A percentile compares a stretch with the other conserved stretches of the same genome.
These are phyloP conservation scores for Diospyros kaki DNA, from an alignment of 148 eudicot genomes.

Conservation along the genomic window DNA sequence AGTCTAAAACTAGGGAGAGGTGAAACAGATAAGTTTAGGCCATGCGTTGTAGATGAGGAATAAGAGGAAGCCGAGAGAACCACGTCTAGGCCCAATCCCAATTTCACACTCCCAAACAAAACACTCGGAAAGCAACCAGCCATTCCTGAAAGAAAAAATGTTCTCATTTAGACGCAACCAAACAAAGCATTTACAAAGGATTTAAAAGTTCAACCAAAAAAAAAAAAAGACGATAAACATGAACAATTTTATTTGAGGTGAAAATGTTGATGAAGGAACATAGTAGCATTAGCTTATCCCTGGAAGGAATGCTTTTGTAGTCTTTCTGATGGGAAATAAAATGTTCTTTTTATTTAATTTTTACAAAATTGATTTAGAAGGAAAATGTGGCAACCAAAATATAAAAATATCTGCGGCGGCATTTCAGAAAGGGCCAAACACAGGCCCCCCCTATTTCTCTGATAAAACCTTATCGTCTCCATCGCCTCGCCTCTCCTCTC, in stretches of 20 bases:
- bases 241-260: neutral
- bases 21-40: neutral
- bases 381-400: too few species aligned
- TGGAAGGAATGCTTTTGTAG: neutral
- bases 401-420: neutral
- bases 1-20: neutral
- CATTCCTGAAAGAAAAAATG: neutral
- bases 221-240: neutral
- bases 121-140: too few species aligned
- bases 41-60: conserved; percentile 6
- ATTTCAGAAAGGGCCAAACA: neutral
- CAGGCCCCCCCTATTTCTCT: neutral
- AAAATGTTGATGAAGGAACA: too few species aligned
- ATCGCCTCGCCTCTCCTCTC: neutral
- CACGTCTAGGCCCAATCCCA: conserved; percentile 5
- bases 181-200: neutral
- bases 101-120: too few species aligned
- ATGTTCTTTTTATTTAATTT: neutral
- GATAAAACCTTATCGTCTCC: conserved; percentile 11
- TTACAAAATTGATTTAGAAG: neutral
- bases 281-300: too few species aligned
- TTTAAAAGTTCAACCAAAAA: too few species aligned
- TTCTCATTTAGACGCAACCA: neutral
- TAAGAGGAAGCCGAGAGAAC: conserved; percentile 5
- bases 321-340: neutral